Evolutionary conservation across 768 basidiomycete species (phyloP).

Genomic region (Tylopilus subfusipes): DNA sequence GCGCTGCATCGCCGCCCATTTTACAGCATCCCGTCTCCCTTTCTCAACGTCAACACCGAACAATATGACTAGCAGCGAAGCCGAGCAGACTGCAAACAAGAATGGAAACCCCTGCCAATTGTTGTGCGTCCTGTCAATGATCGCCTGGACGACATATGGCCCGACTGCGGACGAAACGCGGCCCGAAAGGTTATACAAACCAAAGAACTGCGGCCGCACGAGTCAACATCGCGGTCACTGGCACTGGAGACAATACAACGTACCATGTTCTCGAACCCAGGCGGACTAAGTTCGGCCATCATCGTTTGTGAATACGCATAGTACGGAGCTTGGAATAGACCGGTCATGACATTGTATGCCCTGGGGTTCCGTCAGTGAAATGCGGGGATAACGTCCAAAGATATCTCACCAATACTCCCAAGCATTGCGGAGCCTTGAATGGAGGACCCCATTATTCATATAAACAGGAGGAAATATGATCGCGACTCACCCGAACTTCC

Average conservation of each 20-base stretch:
- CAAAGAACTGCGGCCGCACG: conserved; percentile 62
- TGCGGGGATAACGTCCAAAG: neutral
- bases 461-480: neutral
- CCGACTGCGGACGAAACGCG: conserved; percentile 85
- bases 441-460: neutral
- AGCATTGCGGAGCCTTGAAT: conserved; percentile 63
- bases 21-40: conserved; percentile 58
- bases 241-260: neutral
- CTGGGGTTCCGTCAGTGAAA: conserved; percentile 32
- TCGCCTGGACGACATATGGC: conserved; percentile 81
- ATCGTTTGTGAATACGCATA: conserved; percentile 84
- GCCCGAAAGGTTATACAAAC: conserved; percentile 81
- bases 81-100: conserved; percentile 66
- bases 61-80: conserved; percentile 76
- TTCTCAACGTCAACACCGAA: conserved; percentile 63
- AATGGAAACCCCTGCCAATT: conserved; percentile 88
- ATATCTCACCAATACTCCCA: conserved; percentile 80
- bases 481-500: conserved; percentile 56
- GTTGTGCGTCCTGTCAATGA: conserved; percentile 65
- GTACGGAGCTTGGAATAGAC: conserved; percentile 83
- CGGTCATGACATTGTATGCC: conserved; percentile 78
- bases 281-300: conserved; percentile 87
- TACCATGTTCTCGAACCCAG: conserved; percentile 83
- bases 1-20: conserved; percentile 45
- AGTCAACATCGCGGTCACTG: neutral